Evolutionary conservation across 306 rosid species (phyloP), one percentile per base, ranked within the genome.

Genomic region (Styphnolobium japonicum): DNA sequence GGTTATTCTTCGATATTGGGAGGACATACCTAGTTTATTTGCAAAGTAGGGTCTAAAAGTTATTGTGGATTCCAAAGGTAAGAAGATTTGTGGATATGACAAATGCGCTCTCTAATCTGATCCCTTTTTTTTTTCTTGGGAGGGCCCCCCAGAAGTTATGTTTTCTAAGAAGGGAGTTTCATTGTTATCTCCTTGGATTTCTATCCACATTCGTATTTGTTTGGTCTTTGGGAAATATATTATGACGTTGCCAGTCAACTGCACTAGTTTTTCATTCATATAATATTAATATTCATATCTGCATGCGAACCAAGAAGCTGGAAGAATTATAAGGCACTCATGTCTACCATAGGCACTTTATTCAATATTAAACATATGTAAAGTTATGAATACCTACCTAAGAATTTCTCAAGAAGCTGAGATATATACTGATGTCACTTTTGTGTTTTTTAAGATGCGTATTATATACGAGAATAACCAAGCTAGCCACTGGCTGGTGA

Each of bases 21-120:
- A 68, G 64, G 21, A 37, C 82, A 71, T 7, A 67, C 61, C 62
- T 66, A 79, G 67, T 78, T 83, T 51, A 34, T 77, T 78, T 57
- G 57, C 86, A 68, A 74, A 53, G 8, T 68, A 31, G 48, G 67
- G 21, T 73, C 21, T 12, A 49, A 68, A 68, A 43, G 0, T 74
- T 55, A 39, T 78, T 51, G 56, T 57, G 42, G 65, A 66, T 57
- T 77, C 64, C 25, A 45, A 39, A 48, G 65, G 22, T 79, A 29
- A 51, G 77, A 75, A 66, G 56, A 48, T 70, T 37, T 82, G 80
- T 63, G 19, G 73, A 75, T 83, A 58, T 70, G 73, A 43, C 64
- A 29, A 25, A 67, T 51, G 56, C n/a, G 14, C 68, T 55, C 49
- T 67, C 16, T 43, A 60, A 34, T 81, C 67, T 53, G 81, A 43